phyloP scores from a whole-genome alignment of 257 asterid genomes.

The Scutellaria galericulata region DNA sequence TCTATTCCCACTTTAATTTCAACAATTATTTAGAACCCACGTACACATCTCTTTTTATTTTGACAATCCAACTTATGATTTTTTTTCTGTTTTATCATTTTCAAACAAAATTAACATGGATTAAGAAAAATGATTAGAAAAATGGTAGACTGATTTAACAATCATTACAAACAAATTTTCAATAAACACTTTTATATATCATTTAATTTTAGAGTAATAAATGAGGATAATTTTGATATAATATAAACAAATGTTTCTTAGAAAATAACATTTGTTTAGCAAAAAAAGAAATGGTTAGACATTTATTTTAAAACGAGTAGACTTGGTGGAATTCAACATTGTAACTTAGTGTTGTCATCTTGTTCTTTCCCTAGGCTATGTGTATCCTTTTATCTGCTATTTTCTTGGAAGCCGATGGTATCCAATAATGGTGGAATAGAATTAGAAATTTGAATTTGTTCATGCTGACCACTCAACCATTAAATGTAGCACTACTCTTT shows the following conservation, averaged over 20 bases:
- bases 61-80: too few species aligned
- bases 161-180: too few species aligned
- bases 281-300: neutral
- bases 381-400: constrained; percentile 21
- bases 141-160: too few species aligned
- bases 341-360: constrained; percentile 24
- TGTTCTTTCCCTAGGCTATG: neutral
- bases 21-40: too few species aligned
- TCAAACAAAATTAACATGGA: too few species aligned
- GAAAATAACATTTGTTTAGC: neutral
- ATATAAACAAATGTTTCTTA: too few species aligned
- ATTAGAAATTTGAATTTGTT: neutral
- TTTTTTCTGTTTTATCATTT: too few species aligned
- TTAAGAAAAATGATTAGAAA: too few species aligned
- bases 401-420: constrained; percentile 32
- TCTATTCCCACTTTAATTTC: neutral
- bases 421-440: constrained; percentile 24
- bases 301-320: neutral
- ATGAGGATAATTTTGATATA: too few species aligned
- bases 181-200: too few species aligned
- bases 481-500: neutral
- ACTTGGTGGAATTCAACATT: constrained; percentile 23
- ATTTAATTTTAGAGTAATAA: too few species aligned
- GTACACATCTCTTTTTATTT: too few species aligned
- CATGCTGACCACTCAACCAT: constrained; percentile 6